Conservation (phyloP, 495 filamentous ascomycete species). For the Margaritispora aquatica region DNA sequence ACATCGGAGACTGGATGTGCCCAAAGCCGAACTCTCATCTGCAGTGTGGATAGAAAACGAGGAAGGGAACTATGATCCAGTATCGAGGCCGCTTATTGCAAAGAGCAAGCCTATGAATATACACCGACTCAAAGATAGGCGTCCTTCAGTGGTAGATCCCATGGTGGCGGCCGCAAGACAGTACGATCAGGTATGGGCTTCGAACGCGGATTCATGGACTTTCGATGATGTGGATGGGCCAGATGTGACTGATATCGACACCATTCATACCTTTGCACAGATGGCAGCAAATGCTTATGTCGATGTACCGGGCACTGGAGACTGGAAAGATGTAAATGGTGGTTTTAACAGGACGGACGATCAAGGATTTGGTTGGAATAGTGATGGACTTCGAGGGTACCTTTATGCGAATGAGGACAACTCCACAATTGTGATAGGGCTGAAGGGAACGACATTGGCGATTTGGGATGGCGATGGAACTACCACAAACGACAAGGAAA, state of each 20-base stretch:
- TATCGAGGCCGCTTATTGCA: slow-evolving; percentile 39
- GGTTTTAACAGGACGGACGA: slow-evolving; percentile 73
- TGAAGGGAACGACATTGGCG: slow-evolving; percentile 87
- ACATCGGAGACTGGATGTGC: slow-evolving; percentile 67
- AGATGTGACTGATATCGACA: slow-evolving; percentile 80
- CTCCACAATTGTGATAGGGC: slow-evolving; percentile 78
- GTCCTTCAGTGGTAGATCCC: slow-evolving; percentile 64
- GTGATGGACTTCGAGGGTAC: slow-evolving; percentile 85
- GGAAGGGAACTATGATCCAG: slow-evolving; percentile 39
- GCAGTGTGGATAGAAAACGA: slow-evolving; percentile 58
- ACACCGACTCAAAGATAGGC: slow-evolving; percentile 75
- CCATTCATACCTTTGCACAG: slow-evolving; percentile 73
- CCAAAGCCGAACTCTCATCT: slow-evolving; percentile 48
- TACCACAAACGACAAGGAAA: slow-evolving; percentile 93
- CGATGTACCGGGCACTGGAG: slow-evolving; percentile 55
- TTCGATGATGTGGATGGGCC: slow-evolving; percentile 73
- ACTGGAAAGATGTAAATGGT: slow-evolving; percentile 78
- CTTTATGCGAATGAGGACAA: slow-evolving; percentile 85
- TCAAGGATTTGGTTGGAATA: slow-evolving; percentile 94
- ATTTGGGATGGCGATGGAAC: slow-evolving; percentile 94
- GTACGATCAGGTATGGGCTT: slow-evolving; percentile 50
- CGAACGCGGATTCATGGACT: slow-evolving; percentile 71
- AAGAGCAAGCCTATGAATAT: slow-evolving; percentile 60
- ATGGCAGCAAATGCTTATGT: slow-evolving; percentile 91
- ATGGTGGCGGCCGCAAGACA: slow-evolving; percentile 63